Base-by-base conservation (phyloP, 2,329 filamentous ascomycete species). In the Cryphonectria naterciae region DNA sequence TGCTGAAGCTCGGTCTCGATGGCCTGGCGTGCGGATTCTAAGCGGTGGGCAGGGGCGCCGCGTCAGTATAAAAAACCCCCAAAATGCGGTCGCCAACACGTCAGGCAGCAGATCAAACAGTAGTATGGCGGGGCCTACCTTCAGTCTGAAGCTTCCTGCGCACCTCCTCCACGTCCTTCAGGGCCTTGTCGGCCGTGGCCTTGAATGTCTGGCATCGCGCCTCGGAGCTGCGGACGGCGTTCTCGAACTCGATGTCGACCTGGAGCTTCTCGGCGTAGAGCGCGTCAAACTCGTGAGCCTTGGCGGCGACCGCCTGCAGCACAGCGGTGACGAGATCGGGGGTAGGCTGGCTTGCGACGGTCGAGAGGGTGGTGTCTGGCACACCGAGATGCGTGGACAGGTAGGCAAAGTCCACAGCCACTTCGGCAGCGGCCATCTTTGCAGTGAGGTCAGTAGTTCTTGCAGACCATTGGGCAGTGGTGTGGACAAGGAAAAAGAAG, bases 161-260 rank as follows among this genome's bases (percentile, higher is more conserved):
- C 63, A 97, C 85, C 74, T 94, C 92, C 76, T 95, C 92, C 0
- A 95, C 88, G 75, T 98, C 95, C 75, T 93, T 92, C 72, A 95
- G 86, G 13, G 92, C 91, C 79, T 95, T 95, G 73, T 97, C 94
- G 61, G 94, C 88, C 0, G 92, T 93, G 7, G 88, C 86, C 82
- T 96, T 97, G 79, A 96, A 89, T 11, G 91, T 89, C 78, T 95
- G 93, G 74, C 91, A 91, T 81, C 94, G 93, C 35, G 92, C 90
- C 79, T 98, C 95, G 72, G 92, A 91, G 74, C 89, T 92, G 76
- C 94, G 91, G 64, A 97, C 91, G 25, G 92, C 92, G 80, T 94
- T 96, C 80, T 99, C 96, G 10, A 98, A 88, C 83, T 98, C 95
- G 61, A 99, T 96, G 77, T 97, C 94, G 62, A 93, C 85, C 75